Percentiles rank a stretch among this genome's conserved stretches.
Conservation (phyloP, 1,139 yeast species). For the Suzukiozyma palmioleophila region DNA sequence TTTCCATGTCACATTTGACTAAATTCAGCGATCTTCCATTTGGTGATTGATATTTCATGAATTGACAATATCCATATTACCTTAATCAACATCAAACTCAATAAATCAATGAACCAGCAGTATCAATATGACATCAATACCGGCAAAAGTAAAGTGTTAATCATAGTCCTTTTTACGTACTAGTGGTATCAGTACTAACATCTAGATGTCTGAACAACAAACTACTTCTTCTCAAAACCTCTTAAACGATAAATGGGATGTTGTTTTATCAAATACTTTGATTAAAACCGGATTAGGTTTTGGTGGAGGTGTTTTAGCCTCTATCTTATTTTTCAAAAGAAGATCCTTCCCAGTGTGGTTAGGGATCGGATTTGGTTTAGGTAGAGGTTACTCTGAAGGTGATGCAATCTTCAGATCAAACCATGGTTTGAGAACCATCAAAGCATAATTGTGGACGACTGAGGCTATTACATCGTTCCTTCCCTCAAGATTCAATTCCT, state of each 20-base stretch:
- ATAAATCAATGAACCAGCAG: too few species aligned
- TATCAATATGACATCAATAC: too few species aligned
- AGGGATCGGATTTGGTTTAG: conserved; percentile 94
- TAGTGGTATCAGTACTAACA: conserved; percentile 1
- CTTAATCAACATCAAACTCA: too few species aligned
- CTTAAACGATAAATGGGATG: conserved; percentile 92
- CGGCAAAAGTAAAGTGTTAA: too few species aligned
- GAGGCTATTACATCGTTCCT: background rate
- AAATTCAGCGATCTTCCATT: too few species aligned
- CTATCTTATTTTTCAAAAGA: conserved; percentile 88
- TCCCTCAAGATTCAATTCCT: background rate
- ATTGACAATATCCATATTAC: too few species aligned
- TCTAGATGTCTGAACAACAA: conserved; percentile 16
- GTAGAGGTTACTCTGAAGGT: conserved; percentile 97
- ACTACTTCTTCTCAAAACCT: conserved; percentile 59
- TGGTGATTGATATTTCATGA: too few species aligned
- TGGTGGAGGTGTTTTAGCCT: conserved; percentile 92
- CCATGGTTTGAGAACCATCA: conserved; percentile 70
- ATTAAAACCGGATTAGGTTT: conserved; percentile 97
- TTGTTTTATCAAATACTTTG: conserved; percentile 87
- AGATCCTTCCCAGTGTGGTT: conserved; percentile 97
- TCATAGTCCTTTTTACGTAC: too few species aligned
- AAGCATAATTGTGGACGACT: conserved; percentile 41
- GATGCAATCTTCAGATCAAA: conserved; percentile 88
- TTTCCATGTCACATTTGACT: too few species aligned